Conservation (phyloP, 1,139 yeast genomes). For the Wickerhamomyces sp. region DNA sequence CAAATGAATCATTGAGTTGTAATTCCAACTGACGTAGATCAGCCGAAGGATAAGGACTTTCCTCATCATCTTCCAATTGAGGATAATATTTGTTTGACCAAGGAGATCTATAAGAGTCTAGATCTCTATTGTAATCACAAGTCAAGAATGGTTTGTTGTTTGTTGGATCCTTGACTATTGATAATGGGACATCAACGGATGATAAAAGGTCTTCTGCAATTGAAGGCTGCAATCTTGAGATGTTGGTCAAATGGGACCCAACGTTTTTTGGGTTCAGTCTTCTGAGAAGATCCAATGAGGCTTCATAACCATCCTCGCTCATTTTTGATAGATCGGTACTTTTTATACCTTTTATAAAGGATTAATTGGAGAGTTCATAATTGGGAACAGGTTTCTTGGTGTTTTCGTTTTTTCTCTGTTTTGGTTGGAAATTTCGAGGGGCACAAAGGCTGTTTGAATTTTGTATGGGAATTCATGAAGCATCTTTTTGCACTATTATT, state of each 20-base stretch:
- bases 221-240: slow-evolving; percentile 76
- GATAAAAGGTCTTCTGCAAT: slow-evolving; percentile 84
- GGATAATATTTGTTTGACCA: slow-evolving; percentile 85
- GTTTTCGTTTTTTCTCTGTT: too few relatives aligned
- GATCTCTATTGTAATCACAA: slow-evolving; percentile 94
- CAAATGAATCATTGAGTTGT: slow-evolving; percentile 86
- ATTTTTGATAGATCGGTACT: too few relatives aligned
- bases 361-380: too few relatives aligned
- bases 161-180: slow-evolving; percentile 48
- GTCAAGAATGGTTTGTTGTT: slow-evolving; percentile 69
- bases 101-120: slow-evolving; percentile 89
- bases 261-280: slow-evolving; percentile 78
- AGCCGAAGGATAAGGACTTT: slow-evolving; percentile 69
- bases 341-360: too few relatives aligned
- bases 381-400: too few relatives aligned
- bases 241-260: slow-evolving; percentile 52
- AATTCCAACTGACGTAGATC: slow-evolving; percentile 69
- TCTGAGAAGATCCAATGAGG: slow-evolving; percentile 81
- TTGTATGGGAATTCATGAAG: too few relatives aligned
- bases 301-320: slow-evolving; percentile 70
- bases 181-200: slow-evolving; percentile 82
- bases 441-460: too few relatives aligned
- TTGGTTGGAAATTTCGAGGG: too few relatives aligned
- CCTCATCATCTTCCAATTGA: slow-evolving; percentile 47
- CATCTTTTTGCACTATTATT: too few relatives aligned